Base-by-base conservation (phyloP, 352 stramenopile genomes). In the Phytophthora podocarpi region DNA sequence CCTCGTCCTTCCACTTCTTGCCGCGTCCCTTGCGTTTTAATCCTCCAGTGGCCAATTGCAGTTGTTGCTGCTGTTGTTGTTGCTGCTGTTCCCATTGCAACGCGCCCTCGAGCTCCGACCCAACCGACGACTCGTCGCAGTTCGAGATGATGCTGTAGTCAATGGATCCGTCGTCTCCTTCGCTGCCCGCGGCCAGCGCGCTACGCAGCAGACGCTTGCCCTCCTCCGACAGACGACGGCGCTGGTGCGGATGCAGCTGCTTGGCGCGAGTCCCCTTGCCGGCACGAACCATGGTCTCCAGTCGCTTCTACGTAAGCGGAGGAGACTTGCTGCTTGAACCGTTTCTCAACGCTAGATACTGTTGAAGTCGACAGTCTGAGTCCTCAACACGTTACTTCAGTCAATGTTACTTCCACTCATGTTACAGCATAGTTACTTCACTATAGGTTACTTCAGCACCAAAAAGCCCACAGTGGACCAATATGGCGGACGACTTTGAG, bases 401-500 rank as follows among this genome's bases (percentile, higher is more conserved):
- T n/a, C n/a, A n/a, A n/a, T n/a, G n/a, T n/a, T n/a, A n/a, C n/a
- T n/a, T n/a, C n/a, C n/a, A n/a, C n/a, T n/a, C n/a, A n/a, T 37
- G 10, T 15, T 37, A 37, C 31, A 37, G 31, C 31, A 37, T 34
- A 12, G 20, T 20, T 20, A 46, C 39, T 46, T 31, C 39, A 31
- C 0, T 11, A 9, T 21, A 0, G 2, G 16, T 41, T 24, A 24
- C 32, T 37, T 37, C 32, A 37, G 13, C 32, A 18, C 13, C n/a
- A 45, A n/a, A 9, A 16, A n/a, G n/a, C n/a, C n/a, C n/a, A n/a
- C n/a, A n/a, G n/a, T n/a, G n/a, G n/a, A n/a, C n/a, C n/a, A n/a
- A n/a, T n/a, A 91, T 93, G 85, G 63, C 82, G 55, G 78, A 88
- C 50, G 74, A 86, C 36, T 93, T 93, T 37, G 90, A 98, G 65